Base-by-base conservation (phyloP, 257 asterid species). In the Haberlea rhodopensis region DNA sequence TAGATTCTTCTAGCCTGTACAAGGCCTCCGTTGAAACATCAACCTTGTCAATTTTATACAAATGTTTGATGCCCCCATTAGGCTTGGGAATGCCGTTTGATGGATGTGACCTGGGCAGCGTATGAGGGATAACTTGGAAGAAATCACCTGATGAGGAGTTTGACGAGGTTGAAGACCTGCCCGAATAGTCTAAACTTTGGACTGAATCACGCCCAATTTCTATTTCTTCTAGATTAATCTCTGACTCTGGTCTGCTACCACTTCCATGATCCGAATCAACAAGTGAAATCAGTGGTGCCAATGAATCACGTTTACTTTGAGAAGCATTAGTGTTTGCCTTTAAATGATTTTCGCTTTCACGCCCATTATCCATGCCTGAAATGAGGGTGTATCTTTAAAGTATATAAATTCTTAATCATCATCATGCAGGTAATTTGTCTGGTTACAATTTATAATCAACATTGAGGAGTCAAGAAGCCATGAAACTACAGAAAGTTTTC, bases 301-400 rank as follows among this genome's bases (percentile, higher is more conserved):
- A 71, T 45, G 59, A 51, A 65, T 62, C 83, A 22, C 22, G 59
- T 23, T 65, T 65, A 26, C 59, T 57, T 22, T 53, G 62, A 16
- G 62, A 19, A 71, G 67, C 70, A 34, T 56, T 48, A 3, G 61
- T 58, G 23, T 34, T 70, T 54, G 40, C 68, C 60, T 76, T 75
- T 27, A 64, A 37, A 64, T 53, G 62, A 25, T 61, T 52, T 18
- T 58, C 58, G 53, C 54, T 66, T 63, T 66, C 71, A 67, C 56
- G 71, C 62, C 68, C 80, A 73, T 45, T 21, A 45, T 75, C 83
- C 91, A 85, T 89, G 60, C 24, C 79, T 68, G 73, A 48, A 74
- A 73, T 27, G 65, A 32, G 53, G 51, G 68, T 21, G 18, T 51
- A 65, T 74, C 52, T 69, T 67, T 49, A 21, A 43, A 45, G 37